Evolutionary conservation across 257 asterid genomes (phyloP), one percentile per base, ranked within the genome.

Genomic region (Jacaranda mimosifolia): DNA sequence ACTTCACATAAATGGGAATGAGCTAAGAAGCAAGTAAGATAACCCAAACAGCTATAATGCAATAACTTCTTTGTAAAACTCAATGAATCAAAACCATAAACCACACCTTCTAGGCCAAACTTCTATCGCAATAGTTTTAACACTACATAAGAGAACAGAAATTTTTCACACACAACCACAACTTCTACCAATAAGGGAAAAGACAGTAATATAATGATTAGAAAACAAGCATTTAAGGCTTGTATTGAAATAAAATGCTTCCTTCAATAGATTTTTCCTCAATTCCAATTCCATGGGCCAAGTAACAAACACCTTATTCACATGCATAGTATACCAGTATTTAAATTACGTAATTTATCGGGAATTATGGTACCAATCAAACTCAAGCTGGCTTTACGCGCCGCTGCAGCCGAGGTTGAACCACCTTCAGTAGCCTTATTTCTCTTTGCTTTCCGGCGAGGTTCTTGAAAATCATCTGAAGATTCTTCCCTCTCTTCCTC

Each of bases 401-500:
- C 86, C 5, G 83, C 77, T 49, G 91, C 91, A 26, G 83, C 85
- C 6, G 95, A 85, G 17, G 92, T 87, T 7, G 96, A 89, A 84
- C 89, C 88, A 68, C 89, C 90, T 81, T 83, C 92, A 14, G 81
- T 74, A 74, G 87, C 80, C 86, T 79, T 90, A 64, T 62, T 90
- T 46, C 91, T 89, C 91, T 90, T 95, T 48, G 83, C 72, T 78
- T 81, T 88, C 18, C 91, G 82, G 49, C 90, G 90, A 70, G 87
- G 80, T 63, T 93, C 97, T 45, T 88, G 90, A 45, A 88, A 91
- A 45, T 93, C 97, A 15, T 91, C 98, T 1, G 96, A 92, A 42
- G 92, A 90, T 56, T 89, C 97, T 62, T 87, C 97, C 74, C 89
- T 85, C 76, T 91, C 98, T 38, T 84, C 97, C 83, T 94, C 97